Conservation (phyloP, 768 basidiomycete genomes). For the Dioszegia crocea region DNA sequence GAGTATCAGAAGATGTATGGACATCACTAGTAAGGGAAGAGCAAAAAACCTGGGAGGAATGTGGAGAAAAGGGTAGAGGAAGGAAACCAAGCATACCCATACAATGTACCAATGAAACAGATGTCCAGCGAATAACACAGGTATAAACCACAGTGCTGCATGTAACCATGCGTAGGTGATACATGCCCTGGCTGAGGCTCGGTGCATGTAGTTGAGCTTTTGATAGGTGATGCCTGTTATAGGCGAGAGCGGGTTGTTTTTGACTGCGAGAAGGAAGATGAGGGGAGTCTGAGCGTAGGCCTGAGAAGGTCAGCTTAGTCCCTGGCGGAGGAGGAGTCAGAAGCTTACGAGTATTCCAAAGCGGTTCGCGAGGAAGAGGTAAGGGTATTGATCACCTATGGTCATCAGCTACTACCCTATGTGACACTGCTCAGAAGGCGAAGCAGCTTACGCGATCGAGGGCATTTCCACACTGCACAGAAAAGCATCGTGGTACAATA, state of each 20-base stretch:
- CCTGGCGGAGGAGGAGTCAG: not conserved
- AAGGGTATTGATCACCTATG: not conserved
- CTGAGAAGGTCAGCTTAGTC: slow-evolving; percentile 9
- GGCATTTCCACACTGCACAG: not conserved
- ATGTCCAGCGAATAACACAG: slow-evolving; percentile 16
- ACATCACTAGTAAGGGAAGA: no score
- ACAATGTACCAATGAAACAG: slow-evolving; percentile 19
- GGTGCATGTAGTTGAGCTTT: slow-evolving; percentile 53
- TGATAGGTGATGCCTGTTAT: slow-evolving; percentile 60
- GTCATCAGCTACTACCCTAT: not conserved
- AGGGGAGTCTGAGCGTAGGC: slow-evolving; percentile 56
- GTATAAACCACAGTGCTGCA: slow-evolving; percentile 21
- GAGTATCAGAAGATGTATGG: no score
- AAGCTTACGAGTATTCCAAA: slow-evolving; percentile 24
- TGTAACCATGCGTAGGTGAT: slow-evolving; percentile 40
- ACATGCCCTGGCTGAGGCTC: slow-evolving; percentile 38
- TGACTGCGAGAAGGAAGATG: slow-evolving; percentile 59
- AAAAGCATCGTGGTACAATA: slow-evolving; percentile 19
- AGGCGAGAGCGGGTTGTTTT: slow-evolving; percentile 61
- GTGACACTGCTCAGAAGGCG: not conserved
- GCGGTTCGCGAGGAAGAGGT: slow-evolving; percentile 14
- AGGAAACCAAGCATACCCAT: slow-evolving; percentile 9
- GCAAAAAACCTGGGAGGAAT: no score
- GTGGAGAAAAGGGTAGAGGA: not conserved
- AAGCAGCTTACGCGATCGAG: not conserved